Evolutionary conservation across 768 basidiomycete genomes (phyloP).

Genomic region (Lactarius vividus): DNA sequence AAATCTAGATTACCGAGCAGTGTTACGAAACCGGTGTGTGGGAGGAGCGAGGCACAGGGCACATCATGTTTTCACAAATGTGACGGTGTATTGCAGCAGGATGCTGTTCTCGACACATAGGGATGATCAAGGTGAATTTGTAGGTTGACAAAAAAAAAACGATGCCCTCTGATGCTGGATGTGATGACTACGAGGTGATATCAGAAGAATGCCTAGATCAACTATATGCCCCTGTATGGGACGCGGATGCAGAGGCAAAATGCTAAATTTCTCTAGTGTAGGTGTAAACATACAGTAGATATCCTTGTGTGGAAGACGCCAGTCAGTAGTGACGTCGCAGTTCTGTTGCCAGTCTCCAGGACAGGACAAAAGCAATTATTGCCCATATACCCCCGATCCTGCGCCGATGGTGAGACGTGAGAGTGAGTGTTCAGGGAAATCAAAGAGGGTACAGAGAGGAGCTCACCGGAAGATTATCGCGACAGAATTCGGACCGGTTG

Average conservation of each 20-base stretch:
- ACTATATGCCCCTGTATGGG: conserved; percentile 4
- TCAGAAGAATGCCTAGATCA: background rate
- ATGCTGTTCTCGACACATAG: conserved; percentile 8
- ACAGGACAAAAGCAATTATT: conserved; percentile 30
- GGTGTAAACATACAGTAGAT: background rate
- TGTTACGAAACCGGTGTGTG: background rate
- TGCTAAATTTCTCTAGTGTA: background rate
- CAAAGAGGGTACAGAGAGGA: background rate
- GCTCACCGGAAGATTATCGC: conserved; percentile 42
- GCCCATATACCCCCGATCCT: conserved; percentile 32
- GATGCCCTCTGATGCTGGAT: background rate
- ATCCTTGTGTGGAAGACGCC: background rate
- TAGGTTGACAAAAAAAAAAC: background rate
- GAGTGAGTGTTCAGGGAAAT: background rate
- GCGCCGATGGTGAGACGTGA: background rate
- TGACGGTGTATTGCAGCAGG: conserved; percentile 2
- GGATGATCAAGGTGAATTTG: conserved; percentile 9
- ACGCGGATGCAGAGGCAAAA: conserved; percentile 1
- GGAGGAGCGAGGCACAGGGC: conserved; percentile 18
- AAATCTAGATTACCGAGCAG: conserved; percentile 1
- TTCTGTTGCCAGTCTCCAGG: conserved; percentile 29
- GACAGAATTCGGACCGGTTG: conserved; percentile 37
- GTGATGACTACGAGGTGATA: conserved; percentile 3
- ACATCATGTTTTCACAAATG: background rate
- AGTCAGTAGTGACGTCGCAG: conserved; percentile 24